Percentiles rank a stretch among this genome's conserved stretches.
Conservation (phyloP, 208 protist genomes). For the Trichomonas gallinae region DNA sequence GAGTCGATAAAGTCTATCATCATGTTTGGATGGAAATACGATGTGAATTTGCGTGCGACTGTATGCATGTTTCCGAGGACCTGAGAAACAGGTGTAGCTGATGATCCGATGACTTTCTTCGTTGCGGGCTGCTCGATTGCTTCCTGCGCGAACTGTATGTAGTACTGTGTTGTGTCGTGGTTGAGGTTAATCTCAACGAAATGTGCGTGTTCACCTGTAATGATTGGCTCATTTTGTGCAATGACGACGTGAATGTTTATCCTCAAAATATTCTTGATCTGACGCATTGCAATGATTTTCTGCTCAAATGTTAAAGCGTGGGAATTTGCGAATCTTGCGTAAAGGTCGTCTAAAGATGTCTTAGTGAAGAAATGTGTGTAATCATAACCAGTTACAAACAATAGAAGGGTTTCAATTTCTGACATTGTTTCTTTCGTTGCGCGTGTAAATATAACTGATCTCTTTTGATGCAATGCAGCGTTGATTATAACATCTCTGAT, state of each 20-base stretch:
- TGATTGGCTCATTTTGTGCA: neutral
- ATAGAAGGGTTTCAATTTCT: neutral
- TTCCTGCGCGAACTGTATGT: neutral
- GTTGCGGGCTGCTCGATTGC: neutral
- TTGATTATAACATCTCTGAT: neutral
- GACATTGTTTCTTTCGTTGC: neutral
- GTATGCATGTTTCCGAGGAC: neutral
- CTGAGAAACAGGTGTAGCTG: neutral
- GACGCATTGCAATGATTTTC: neutral
- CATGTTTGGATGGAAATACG: neutral
- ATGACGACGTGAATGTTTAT: neutral
- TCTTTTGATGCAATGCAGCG: neutral
- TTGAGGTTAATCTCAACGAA: neutral
- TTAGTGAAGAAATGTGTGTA: neutral
- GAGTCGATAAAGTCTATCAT: neutral
- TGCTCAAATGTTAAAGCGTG: neutral
- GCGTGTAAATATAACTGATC: neutral
- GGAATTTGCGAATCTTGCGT: neutral
- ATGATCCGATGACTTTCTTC: constrained; percentile 6
- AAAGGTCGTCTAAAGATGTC: neutral
- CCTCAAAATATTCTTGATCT: neutral
- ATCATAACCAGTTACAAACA: neutral
- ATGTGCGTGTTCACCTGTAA: neutral
- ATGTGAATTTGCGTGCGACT: neutral
- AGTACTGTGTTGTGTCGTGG: neutral